Evolutionary conservation across 768 basidiomycete species (phyloP).

Genomic region (Lactarius evosmus): DNA sequence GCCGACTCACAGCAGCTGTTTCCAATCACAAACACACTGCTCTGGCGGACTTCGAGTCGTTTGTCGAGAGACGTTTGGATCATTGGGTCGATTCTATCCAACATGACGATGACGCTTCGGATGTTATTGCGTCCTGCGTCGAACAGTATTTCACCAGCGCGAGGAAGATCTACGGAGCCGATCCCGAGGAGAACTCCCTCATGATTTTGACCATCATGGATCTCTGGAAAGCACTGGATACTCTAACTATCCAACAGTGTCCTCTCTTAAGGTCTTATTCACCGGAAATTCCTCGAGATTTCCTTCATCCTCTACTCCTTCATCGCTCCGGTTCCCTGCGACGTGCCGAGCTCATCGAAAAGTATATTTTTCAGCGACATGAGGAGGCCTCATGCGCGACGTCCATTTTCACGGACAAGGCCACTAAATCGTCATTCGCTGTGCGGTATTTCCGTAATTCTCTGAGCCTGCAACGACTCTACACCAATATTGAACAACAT

Average conservation of each 20-base stretch:
- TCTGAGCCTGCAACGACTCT: background rate
- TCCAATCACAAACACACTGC: background rate
- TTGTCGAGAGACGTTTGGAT: background rate
- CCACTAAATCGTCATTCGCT: background rate
- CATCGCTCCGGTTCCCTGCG: background rate
- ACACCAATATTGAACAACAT: background rate
- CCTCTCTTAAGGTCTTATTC: background rate
- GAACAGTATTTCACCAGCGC: slow-evolving; percentile 1
- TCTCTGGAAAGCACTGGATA: slow-evolving; percentile 42
- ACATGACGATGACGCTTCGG: background rate
- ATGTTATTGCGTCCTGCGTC: background rate
- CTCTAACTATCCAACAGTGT: background rate
- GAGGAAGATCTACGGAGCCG: background rate
- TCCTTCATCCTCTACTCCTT: background rate
- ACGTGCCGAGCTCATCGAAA: background rate
- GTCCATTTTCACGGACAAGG: slow-evolving; percentile 10
- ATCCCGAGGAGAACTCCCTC: slow-evolving; percentile 11
- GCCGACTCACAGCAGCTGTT: background rate
- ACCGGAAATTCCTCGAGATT: background rate
- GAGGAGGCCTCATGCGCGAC: background rate
- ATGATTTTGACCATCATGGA: slow-evolving; percentile 40
- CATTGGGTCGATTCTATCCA: background rate
- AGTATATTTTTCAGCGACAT: background rate
- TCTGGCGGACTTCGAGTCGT: background rate
- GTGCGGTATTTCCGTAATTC: background rate